Conservation (phyloP, 176 grass and related monocot genomes). For the Aegilops tauschii region DNA sequence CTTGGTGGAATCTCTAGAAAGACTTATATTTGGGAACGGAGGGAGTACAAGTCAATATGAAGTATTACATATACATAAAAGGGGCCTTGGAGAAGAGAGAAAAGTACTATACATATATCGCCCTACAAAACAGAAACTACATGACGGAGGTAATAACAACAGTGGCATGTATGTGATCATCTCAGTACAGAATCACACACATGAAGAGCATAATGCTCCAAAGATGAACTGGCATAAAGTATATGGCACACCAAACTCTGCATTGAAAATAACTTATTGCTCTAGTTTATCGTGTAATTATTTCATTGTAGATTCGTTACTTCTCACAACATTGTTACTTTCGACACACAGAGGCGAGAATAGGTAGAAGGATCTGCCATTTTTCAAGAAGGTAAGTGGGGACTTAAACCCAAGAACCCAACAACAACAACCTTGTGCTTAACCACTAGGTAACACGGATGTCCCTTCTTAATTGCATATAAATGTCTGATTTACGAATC, state of each 20-base stretch:
- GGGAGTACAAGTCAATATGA: too few species aligned
- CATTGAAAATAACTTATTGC: background rate
- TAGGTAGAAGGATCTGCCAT: background rate
- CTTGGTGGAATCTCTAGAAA: too few species aligned
- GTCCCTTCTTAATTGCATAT: background rate
- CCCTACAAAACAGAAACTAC: background rate
- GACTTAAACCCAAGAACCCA: background rate
- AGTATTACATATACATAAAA: background rate
- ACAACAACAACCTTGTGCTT: background rate
- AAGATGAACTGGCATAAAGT: slow-evolving; percentile 5
- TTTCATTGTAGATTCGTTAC: background rate
- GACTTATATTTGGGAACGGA: too few species aligned
- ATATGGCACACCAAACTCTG: slow-evolving; percentile 10
- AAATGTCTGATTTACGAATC: background rate
- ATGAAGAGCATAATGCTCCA: background rate
- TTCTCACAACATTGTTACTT: background rate
- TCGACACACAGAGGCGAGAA: background rate
- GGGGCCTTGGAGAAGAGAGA: background rate
- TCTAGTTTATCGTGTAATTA: background rate
- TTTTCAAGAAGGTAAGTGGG: background rate
- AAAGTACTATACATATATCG: background rate
- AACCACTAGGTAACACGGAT: background rate
- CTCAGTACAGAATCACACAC: background rate
- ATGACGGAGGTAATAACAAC: background rate
- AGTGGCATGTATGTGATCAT: background rate